Percentiles rank a stretch among this genome's conserved stretches.
Conservation (phyloP, 2,329 filamentous ascomycete genomes). For the Fusarium beomiforme region DNA sequence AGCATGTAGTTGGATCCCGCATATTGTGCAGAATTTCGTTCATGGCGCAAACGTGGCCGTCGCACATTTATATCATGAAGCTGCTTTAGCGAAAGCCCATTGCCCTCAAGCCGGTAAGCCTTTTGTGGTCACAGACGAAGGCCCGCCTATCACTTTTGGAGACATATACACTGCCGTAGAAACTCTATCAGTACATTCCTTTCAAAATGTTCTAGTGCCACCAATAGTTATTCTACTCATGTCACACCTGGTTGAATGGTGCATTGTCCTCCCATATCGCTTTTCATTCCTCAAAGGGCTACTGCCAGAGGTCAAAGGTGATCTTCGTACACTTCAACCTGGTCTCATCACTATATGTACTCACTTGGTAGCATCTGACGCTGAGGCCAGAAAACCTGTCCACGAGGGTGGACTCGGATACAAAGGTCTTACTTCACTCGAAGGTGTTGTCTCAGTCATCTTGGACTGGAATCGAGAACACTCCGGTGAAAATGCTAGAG, state of each 20-base stretch:
- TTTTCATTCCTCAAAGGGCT: background rate
- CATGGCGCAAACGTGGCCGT: constrained; percentile 15
- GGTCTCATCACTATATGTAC: constrained; percentile 6
- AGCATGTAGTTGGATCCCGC: background rate
- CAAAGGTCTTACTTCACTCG: background rate
- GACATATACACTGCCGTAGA: background rate
- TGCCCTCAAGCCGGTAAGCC: constrained; percentile 3
- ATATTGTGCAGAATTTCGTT: constrained; percentile 1
- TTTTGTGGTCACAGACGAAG: background rate
- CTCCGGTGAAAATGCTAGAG: background rate
- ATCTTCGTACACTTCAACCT: background rate
- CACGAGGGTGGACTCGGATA: background rate
- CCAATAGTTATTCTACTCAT: background rate
- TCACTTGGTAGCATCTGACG: background rate
- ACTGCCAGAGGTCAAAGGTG: background rate
- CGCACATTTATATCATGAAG: constrained; percentile 9
- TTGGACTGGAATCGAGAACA: constrained; percentile 2
- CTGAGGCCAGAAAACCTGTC: background rate
- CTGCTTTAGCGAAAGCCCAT: background rate
- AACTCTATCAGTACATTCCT: background rate
- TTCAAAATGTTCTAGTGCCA: background rate
- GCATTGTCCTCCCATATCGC: background rate
- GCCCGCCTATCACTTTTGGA: background rate
- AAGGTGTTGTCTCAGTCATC: background rate
- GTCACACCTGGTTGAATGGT: background rate